Percentiles rank a stretch among this genome's conserved stretches.
These are phyloP conservation scores for Ascobolus immersus DNA, from an alignment of 495 filamentous ascomycete species.

Conservation along the genomic window DNA sequence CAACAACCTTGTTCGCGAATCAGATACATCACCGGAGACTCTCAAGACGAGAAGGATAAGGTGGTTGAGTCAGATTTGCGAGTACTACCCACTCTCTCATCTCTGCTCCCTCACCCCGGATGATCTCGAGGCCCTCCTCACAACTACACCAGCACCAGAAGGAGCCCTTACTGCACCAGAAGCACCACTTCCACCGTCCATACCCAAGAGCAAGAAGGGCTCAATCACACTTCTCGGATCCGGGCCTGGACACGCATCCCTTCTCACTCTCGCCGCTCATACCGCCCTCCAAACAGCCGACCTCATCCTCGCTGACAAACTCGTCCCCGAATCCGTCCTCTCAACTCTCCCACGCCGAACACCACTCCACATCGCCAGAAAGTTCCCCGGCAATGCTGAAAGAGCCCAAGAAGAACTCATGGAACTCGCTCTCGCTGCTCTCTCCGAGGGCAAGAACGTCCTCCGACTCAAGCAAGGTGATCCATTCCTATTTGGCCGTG, in stretches of 20 bases:
- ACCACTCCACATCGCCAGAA: slow-evolving; percentile 73
- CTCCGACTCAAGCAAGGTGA: slow-evolving; percentile 88
- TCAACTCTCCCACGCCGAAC: slow-evolving; percentile 76
- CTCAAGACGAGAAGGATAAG: slow-evolving; percentile 60
- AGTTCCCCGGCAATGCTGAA: slow-evolving; percentile 93
- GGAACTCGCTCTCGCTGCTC: slow-evolving; percentile 43
- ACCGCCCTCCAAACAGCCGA: slow-evolving; percentile 65
- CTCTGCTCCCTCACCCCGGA: slow-evolving; percentile 53
- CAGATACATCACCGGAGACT: slow-evolving; percentile 34
- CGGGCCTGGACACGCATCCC: slow-evolving; percentile 78
- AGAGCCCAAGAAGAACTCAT: slow-evolving; percentile 77
- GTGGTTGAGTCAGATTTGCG: slow-evolving; percentile 89
- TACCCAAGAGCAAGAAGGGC: slow-evolving; percentile 21
- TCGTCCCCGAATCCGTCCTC: slow-evolving; percentile 67
- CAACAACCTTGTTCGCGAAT: slow-evolving; percentile 52
- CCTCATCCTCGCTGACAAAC: slow-evolving; percentile 82
- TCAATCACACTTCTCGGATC: slow-evolving; percentile 72
- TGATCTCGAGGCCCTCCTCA: slow-evolving; percentile 47
- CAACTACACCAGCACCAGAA: slow-evolving; percentile 3
- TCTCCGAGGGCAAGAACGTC: slow-evolving; percentile 49
- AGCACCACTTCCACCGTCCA: slow-evolving; percentile 2
- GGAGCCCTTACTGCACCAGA: neutral
- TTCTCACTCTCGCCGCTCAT: slow-evolving; percentile 71
- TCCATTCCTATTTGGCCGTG: slow-evolving; percentile 84
- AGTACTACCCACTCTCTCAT: slow-evolving; percentile 83